A percentile compares a stretch with the other conserved stretches of the same genome.
Conservation (phyloP, 2,329 filamentous ascomycete genomes). For the Aaosphaeria pasadenensis region DNA sequence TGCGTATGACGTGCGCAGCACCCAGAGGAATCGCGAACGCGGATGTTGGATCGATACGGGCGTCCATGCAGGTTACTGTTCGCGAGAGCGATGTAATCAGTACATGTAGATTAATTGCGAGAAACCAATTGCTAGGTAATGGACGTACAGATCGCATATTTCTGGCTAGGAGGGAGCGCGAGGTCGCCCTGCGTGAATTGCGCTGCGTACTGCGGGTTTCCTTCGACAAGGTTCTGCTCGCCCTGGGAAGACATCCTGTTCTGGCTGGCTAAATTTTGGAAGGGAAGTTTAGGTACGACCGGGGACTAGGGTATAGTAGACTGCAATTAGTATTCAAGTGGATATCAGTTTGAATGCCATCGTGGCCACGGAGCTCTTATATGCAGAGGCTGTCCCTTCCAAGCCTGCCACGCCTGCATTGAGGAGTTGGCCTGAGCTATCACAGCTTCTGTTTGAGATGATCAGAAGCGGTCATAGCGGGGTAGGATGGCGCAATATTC, state of each 20-base stretch:
- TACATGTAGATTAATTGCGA: too few relatives aligned
- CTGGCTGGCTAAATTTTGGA: too few relatives aligned
- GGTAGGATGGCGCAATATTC: constrained; percentile 2
- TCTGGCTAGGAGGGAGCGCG: constrained; percentile 66
- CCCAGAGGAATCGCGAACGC: constrained; percentile 71
- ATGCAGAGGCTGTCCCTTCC: too few relatives aligned
- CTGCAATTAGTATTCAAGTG: neutral
- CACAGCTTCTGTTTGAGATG: too few relatives aligned
- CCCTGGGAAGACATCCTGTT: constrained; percentile 24
- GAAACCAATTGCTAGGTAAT: neutral
- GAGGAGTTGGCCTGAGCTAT: too few relatives aligned
- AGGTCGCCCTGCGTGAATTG: constrained; percentile 66
- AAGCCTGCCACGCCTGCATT: too few relatives aligned
- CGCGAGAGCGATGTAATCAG: neutral
- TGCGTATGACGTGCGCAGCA: constrained; percentile 76
- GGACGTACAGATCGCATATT: constrained; percentile 60
- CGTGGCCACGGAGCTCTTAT: neutral
- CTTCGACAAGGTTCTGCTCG: constrained; percentile 54
- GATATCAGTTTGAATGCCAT: neutral
- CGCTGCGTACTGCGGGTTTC: constrained; percentile 57
- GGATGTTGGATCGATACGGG: constrained; percentile 64
- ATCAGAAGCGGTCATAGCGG: neutral
- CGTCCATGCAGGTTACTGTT: constrained; percentile 77
- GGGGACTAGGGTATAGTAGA: too few relatives aligned
- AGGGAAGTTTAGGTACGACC: too few relatives aligned